Evolutionary conservation across 192 early-diverging fungal species (phyloP), one percentile per base, ranked within the genome.

Genomic region (Dissophora ornata): DNA sequence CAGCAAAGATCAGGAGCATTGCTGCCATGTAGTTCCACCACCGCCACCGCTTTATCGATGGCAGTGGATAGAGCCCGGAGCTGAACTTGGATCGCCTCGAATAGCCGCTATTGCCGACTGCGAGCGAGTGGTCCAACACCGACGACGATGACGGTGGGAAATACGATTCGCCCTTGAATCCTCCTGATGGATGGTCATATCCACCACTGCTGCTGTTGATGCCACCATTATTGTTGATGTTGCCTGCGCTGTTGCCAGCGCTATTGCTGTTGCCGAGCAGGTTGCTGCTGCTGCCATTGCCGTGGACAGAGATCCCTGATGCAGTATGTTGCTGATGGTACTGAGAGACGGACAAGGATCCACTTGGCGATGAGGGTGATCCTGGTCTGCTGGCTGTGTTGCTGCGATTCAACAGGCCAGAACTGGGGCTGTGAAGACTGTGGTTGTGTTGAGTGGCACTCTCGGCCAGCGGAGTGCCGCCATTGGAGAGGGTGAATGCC

Each of bases 11-110:
- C 0, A 71, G 42, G 9, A 82, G 55, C 18, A 57, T 29, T 5
- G 69, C 42, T 40, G 59, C 74, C 12, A 50, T 60, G 21, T 65
- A 71, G 34, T 70, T 70, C 80, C 80, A 82, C 80, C 80, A 82
- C 40, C 48, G 62, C 74, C 74, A 77, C 18, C 74, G 68, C 40
- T 41, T 69, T 32, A 30, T 34, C 2, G 47, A 44, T 16, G 34
- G 33, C 12, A 52, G 25, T n/a, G 62, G 32, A 33, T 65, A 67
- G 7, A 57, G 30, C 4, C 47, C 62, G 2, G 22, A 36, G 15
- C 51, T 59, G 32, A 62, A 51, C 49, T 65, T 60, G 18, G 73
- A 62, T 36, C 73, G 57, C 59, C 62, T 77, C 0, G 58, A 75
- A 21, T 57, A 66, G 0, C 36, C 57, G 30, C 42, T 52, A 36